A percentile compares a stretch with the other conserved stretches of the same genome.
Conservation (phyloP, 106 monocot genomes). For the Acanthochlamys bracteata region DNA sequence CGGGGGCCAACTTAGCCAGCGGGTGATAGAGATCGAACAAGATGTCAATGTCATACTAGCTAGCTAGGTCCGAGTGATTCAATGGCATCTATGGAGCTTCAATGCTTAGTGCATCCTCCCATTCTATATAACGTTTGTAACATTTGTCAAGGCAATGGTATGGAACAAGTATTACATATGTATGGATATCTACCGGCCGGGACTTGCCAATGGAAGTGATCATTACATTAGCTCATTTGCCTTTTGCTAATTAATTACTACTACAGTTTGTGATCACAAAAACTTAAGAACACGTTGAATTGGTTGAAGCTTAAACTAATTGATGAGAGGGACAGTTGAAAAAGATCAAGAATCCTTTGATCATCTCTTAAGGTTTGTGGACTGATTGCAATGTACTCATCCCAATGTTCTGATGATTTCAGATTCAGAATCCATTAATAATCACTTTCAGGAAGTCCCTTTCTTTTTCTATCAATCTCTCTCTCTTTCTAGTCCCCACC, state of each 20-base stretch:
- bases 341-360: background rate
- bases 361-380: background rate
- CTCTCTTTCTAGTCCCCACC: slow-evolving; percentile 6
- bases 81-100: slow-evolving; percentile 1
- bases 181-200: slow-evolving; percentile 1
- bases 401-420: background rate
- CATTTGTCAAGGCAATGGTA: background rate
- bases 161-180: background rate
- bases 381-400: slow-evolving; percentile 4
- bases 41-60: background rate
- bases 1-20: background rate
- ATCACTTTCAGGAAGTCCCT: slow-evolving; percentile 12
- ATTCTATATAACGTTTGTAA: slow-evolving; percentile 5
- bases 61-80: slow-evolving; percentile 1
- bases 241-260: too few species aligned
- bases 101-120: slow-evolving; percentile 3
- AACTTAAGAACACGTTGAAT: too few species aligned
- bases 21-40: background rate
- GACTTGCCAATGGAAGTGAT: background rate
- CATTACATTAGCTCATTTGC: slow-evolving; percentile 2
- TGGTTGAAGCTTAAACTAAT: too few species aligned
- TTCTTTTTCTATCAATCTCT: slow-evolving; percentile 13
- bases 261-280: too few species aligned
- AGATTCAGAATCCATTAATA: slow-evolving; percentile 12
- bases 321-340: too few species aligned